A percentile compares a stretch with the other conserved stretches of the same genome.
These are phyloP conservation scores for Coemansia javaensis DNA, from an alignment of 192 early-diverging fungal species.

Conservation along the genomic window DNA sequence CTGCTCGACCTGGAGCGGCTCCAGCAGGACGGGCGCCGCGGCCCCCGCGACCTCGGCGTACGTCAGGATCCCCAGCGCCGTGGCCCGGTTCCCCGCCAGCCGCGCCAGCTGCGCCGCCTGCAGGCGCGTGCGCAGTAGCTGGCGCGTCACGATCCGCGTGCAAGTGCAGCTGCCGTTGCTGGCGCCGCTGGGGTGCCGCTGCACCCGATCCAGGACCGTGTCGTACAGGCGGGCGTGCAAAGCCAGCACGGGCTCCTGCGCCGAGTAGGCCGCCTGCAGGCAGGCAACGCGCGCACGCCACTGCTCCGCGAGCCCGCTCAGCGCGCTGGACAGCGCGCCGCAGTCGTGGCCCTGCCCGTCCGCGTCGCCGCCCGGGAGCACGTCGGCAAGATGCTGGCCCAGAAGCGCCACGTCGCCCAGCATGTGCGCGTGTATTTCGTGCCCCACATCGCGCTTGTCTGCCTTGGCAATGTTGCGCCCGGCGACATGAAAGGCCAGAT, in stretches of 20 bases:
- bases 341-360: slow-evolving; percentile 2
- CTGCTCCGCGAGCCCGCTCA: slow-evolving; percentile 20
- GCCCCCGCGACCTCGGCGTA: slow-evolving; percentile 28
- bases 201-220: slow-evolving; percentile 7
- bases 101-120: slow-evolving; percentile 48
- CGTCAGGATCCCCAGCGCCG: slow-evolving; percentile 41
- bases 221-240: slow-evolving; percentile 39
- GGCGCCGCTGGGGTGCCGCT: neutral
- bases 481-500: slow-evolving; percentile 10
- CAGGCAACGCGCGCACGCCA: slow-evolving; percentile 32
- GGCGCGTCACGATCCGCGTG: slow-evolving; percentile 12
- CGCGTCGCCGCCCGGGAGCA: neutral
- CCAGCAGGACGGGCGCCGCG: slow-evolving; percentile 14
- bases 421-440: slow-evolving; percentile 45
- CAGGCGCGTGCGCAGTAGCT: slow-evolving; percentile 21
- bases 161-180: slow-evolving; percentile 5
- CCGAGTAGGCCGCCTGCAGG: slow-evolving; percentile 25
- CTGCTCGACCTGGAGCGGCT: slow-evolving; percentile 38
- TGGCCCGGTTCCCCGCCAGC: slow-evolving; percentile 28
- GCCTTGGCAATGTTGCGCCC: slow-evolving; percentile 23
- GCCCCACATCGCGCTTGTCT: neutral
- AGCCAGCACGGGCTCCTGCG: slow-evolving; percentile 45
- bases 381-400: slow-evolving; percentile 7
- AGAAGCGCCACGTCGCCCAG: slow-evolving; percentile 37
- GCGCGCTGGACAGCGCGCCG: neutral